Evolutionary conservation across 768 basidiomycete species (phyloP).

Genomic region (Mycena amicta): DNA sequence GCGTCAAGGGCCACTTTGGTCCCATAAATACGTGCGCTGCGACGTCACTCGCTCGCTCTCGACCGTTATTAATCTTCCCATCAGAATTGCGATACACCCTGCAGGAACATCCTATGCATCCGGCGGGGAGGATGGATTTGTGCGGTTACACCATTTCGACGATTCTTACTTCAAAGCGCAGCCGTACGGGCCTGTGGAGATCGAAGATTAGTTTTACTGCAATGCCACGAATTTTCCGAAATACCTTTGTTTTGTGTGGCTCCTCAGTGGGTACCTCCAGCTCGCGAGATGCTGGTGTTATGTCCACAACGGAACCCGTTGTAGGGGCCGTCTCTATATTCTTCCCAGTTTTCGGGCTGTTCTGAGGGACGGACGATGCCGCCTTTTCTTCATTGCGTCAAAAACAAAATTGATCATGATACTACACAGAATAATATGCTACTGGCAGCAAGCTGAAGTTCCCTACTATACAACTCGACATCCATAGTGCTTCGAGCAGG

Average conservation of each 20-base stretch:
- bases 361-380: no score
- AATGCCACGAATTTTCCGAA: constrained; percentile 2
- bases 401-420: no score
- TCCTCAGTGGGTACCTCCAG: no score
- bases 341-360: no score
- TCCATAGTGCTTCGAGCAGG: no score
- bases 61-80: constrained; percentile 15
- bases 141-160: constrained; percentile 91
- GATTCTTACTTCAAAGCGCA: constrained; percentile 91
- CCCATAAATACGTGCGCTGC: constrained; percentile 89
- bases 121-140: constrained; percentile 95
- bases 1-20: constrained; percentile 97
- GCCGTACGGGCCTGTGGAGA: constrained; percentile 89
- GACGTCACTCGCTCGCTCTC: background rate
- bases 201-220: constrained; percentile 45
- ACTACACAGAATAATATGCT: no score
- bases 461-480: no score
- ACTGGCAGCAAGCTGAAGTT: no score
- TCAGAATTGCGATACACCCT: constrained; percentile 91
- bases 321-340: no score
- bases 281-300: no score
- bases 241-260: background rate
- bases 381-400: no score
- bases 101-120: constrained; percentile 87
- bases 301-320: no score